These are phyloP conservation scores for Pilatotrama ljubarskyi DNA, from an alignment of 768 basidiomycete species.

Conservation along the genomic window DNA sequence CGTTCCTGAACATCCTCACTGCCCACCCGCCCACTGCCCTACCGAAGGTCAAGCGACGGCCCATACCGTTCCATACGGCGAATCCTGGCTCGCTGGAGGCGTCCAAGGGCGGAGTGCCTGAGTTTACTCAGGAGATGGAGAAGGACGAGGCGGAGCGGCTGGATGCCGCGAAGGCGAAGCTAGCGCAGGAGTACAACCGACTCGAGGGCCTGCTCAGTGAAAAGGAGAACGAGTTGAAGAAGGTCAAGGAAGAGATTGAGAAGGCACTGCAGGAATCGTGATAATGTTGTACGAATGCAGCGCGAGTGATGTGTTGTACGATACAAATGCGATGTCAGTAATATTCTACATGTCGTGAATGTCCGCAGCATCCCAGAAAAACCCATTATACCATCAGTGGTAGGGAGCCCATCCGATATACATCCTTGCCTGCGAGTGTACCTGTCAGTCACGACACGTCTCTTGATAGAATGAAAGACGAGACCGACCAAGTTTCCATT, in stretches of 20 bases:
- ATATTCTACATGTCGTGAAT: background rate
- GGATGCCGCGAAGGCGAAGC: conserved; percentile 69
- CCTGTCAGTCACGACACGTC: conserved; percentile 17
- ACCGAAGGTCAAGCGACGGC: conserved; percentile 58
- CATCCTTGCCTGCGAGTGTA: conserved; percentile 69
- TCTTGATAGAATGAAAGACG: background rate
- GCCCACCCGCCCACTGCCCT: conserved; percentile 83
- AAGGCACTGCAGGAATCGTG: conserved; percentile 13
- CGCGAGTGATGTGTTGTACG: conserved; percentile 8
- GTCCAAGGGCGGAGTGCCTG: conserved; percentile 67
- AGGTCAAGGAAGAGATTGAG: conserved; percentile 56
- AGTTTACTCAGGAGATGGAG: conserved; percentile 86
- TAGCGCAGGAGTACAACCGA: conserved; percentile 76
- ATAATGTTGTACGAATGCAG: background rate
- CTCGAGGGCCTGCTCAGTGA: conserved; percentile 69
- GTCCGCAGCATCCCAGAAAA: background rate
- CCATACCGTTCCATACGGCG: conserved; percentile 70
- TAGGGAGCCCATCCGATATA: conserved; percentile 90
- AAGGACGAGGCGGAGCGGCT: conserved; percentile 80
- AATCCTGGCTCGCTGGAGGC: conserved; percentile 58
- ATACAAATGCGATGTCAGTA: background rate
- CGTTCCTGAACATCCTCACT: conserved; percentile 80
- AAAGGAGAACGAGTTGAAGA: conserved; percentile 79
- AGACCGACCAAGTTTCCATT: conserved; percentile 61
- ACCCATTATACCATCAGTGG: conserved; percentile 43